phyloP scores from a whole-genome alignment of 2,329 filamentous ascomycete species.

The Fonsecaea monophora region DNA sequence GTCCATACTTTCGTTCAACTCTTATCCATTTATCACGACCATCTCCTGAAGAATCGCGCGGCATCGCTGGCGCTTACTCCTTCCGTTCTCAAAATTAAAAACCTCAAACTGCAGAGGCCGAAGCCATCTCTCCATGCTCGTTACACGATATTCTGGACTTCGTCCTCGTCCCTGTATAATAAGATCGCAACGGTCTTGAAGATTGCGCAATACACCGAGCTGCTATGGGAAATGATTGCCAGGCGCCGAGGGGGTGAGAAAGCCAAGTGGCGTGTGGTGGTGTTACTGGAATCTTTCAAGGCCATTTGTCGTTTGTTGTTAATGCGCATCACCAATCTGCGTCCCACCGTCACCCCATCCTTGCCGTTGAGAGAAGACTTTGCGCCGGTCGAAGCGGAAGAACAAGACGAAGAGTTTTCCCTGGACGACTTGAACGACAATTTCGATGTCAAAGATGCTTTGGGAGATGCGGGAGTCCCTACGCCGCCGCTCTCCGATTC shows the following conservation, averaged over 20 bases:
- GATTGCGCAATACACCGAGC: conserved; percentile 91
- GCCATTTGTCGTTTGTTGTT: conserved; percentile 82
- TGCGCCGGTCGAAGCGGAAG: conserved; percentile 63
- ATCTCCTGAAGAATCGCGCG: conserved; percentile 39
- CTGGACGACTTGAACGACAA: conserved; percentile 44
- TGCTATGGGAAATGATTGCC: conserved; percentile 97
- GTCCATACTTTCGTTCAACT: conserved; percentile 48
- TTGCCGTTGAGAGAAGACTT: conserved; percentile 79
- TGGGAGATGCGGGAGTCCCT: conserved; percentile 37
- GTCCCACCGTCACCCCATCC: conserved; percentile 81
- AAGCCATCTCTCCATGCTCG: conserved; percentile 65
- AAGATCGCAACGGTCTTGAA: conserved; percentile 82
- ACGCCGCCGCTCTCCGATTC: conserved; percentile 39
- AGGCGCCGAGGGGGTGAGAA: conserved; percentile 82
- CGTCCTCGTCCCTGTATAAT: conserved; percentile 73
- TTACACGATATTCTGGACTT: conserved; percentile 69
- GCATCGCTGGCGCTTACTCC: conserved; percentile 72
- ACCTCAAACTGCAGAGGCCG: conserved; percentile 41
- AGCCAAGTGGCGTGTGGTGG: conserved; percentile 82
- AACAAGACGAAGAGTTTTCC: conserved; percentile 56
- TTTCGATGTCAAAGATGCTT: conserved; percentile 35
- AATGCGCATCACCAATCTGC: conserved; percentile 79
- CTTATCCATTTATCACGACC: conserved; percentile 35
- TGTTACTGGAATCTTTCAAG: conserved; percentile 84
- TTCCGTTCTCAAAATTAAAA: conserved; percentile 48